Evolutionary conservation across 176 grass and related monocot genomes (phyloP).

Genomic region (Zoysia pacifica): DNA sequence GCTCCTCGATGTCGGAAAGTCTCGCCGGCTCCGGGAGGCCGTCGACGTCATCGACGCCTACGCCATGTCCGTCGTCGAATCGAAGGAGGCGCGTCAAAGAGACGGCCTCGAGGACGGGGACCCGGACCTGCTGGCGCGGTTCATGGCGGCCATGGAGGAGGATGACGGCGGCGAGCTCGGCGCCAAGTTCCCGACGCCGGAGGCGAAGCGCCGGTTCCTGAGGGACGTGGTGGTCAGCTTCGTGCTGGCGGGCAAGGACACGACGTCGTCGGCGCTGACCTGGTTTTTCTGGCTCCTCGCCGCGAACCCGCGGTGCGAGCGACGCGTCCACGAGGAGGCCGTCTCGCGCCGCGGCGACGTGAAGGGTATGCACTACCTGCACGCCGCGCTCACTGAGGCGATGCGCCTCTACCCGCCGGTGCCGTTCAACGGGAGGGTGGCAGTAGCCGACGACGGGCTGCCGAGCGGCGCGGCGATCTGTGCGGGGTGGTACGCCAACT

Average conservation of each 20-base stretch:
- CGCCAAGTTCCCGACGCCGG: slow-evolving; percentile 45
- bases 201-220: slow-evolving; percentile 52
- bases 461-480: slow-evolving; percentile 60
- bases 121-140: slow-evolving; percentile 67
- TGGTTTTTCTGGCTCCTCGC: slow-evolving; percentile 83
- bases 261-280: slow-evolving; percentile 57
- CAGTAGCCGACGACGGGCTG: slow-evolving; percentile 53
- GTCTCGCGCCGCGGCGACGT: background rate
- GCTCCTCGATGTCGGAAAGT: slow-evolving; percentile 54
- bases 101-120: background rate
- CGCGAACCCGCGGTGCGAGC: slow-evolving; percentile 50
- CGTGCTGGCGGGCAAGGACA: slow-evolving; percentile 75
- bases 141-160: slow-evolving; percentile 58
- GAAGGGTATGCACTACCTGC: slow-evolving; percentile 63
- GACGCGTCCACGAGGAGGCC: slow-evolving; percentile 46
- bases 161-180: slow-evolving; percentile 42
- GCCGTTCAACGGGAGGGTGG: slow-evolving; percentile 51
- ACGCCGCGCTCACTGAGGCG: slow-evolving; percentile 64
- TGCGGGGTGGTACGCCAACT: slow-evolving; percentile 52
- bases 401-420: slow-evolving; percentile 78
- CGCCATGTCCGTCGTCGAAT: slow-evolving; percentile 55
- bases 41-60: slow-evolving; percentile 43
- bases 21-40: slow-evolving; percentile 55
- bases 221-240: slow-evolving; percentile 71
- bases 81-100: slow-evolving; percentile 12